Conservation (phyloP, 2,329 filamentous ascomycete species). For the Ophiostoma montium region DNA sequence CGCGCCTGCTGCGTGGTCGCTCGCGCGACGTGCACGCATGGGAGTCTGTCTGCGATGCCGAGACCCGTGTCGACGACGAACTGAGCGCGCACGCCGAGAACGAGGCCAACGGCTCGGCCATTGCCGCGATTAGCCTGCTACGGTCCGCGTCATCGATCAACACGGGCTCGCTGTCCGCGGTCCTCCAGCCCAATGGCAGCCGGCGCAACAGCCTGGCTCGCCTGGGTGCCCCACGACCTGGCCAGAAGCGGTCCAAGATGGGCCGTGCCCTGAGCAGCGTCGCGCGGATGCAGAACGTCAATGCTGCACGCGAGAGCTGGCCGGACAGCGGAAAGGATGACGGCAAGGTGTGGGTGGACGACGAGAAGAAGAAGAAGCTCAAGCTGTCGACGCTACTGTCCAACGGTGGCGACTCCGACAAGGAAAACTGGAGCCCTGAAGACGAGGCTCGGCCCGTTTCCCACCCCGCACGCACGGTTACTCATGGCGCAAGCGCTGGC, state of each 20-base stretch:
- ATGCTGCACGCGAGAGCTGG: not conserved
- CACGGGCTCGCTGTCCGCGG: constrained; percentile 21
- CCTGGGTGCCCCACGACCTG: constrained; percentile 19
- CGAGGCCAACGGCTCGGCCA: constrained; percentile 64
- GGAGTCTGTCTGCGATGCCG: constrained; percentile 80
- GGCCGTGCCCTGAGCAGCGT: constrained; percentile 47
- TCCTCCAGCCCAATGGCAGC: constrained; percentile 40
- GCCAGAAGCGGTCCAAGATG: constrained; percentile 48
- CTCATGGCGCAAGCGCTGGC: constrained; percentile 5
- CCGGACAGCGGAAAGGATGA: constrained; percentile 9
- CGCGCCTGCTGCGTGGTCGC: constrained; percentile 49
- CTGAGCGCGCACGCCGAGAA: constrained; percentile 69
- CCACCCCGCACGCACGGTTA: constrained; percentile 13
- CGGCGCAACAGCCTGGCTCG: constrained; percentile 47
- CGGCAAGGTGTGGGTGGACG: constrained; percentile 14
- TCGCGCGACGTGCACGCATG: constrained; percentile 80
- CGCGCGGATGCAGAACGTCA: constrained; percentile 37
- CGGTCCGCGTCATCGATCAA: constrained; percentile 48
- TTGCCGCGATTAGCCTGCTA: constrained; percentile 68
- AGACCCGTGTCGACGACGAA: constrained; percentile 52
- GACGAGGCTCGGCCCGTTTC: constrained; percentile 28
- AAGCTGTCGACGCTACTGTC: constrained; percentile 29
- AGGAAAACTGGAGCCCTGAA: constrained; percentile 72
- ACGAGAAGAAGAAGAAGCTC: constrained; percentile 25
- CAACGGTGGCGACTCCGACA: constrained; percentile 63